Base-by-base conservation (phyloP, 768 basidiomycete genomes). In the Coprinellus micaceus region DNA sequence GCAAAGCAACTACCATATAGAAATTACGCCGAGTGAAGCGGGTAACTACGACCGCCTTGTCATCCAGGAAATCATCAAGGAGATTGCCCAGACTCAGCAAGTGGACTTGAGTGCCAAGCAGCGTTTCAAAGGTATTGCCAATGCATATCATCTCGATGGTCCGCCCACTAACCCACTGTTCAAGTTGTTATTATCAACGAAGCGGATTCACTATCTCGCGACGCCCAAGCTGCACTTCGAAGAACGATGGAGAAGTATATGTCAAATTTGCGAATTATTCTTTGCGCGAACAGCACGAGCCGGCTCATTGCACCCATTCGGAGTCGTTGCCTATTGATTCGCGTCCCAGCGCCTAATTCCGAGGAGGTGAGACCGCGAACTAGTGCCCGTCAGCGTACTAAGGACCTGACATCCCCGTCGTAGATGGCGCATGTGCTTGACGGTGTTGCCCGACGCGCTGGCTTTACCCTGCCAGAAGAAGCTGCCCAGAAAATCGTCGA, bases 221-320 rank as follows among this genome's bases (percentile, higher is more conserved):
- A 99, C 72, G 96, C 96, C 1, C 96, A 99, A 75, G 94, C 96
- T 0, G 96, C 96, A 7, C 81, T 99, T 30, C 86, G 96, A 65
- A 81, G 96, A 56, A 99, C 96, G 10, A 99, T 98, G 96, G 96
- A 99, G 69, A 98, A 98, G 72, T 98, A 96, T 77, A 98, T 97
- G 90, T 85, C 88, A 40, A 99, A 98, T 69, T 83, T 99, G 83
- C 85, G 96, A 26, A 88, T 99, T 64, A 96, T 99, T 62, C 80
- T 99, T 0, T 98, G 95, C 67, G 94, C 95, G 21, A 95, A 94
- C 70, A 94, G 91, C 67, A 98, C 96, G 2, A 90, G 89, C 66
- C 88, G 88, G 61, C 87, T 99, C 53, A 98, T 99, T 66, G 94
- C 94, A 1, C 97, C 96, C 4, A 99, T 99, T 67, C 89, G 91